Base-by-base conservation (phyloP, 2,329 filamentous ascomycete genomes). In the Ophioceras dolichostomum region DNA sequence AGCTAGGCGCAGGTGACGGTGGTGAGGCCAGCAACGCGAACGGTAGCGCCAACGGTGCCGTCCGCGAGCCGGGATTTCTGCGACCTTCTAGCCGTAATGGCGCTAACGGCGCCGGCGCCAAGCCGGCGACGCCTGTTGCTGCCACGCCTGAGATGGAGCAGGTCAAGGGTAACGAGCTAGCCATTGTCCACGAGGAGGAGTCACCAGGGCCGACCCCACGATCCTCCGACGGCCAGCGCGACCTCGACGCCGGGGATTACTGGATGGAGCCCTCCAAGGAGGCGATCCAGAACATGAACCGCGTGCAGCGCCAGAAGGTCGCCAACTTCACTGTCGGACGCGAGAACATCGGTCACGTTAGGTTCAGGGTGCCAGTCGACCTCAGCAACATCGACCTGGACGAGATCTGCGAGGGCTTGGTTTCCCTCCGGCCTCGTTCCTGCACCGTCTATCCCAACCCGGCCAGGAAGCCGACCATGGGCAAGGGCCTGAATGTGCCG, bases 401-500 rank as follows among this genome's bases (percentile, higher is more conserved):
- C 45, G 73, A 84, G n/a, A 70, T 98, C 18, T 81, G 75, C 36
- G 83, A 73, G 34, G 73, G 70, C 19, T 80, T 95, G 48, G 83
- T 96, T 26, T 67, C 78, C 37, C 74, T 96, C 34, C 71, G 75
- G 31, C 70, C 79, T 35, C 83, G 91, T 26, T 81, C 80, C 8
- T 85, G 86, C 18, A 94, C 89, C 1, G 91, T 96, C 7, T 98
- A 98, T 52, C 80, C 76, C 4, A 72, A 81, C 32, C 67, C 77
- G 29, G 69, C 72, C 5, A 77, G 78, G 53, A 98, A 95, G 60
- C 88, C 91, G 13, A 72, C 81, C 0, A 70, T 79, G 40, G 91
- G 93, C 40, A 85, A 87, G 52, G 89, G 86, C 5, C 69, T 98
- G 45, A 98, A 98, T 51, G 85, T 95, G 7, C 88, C 87, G 3